Percentiles rank a stretch among this genome's conserved stretches.
phyloP scores from a whole-genome alignment of 768 basidiomycete genomes.

The Inosperma sp. region DNA sequence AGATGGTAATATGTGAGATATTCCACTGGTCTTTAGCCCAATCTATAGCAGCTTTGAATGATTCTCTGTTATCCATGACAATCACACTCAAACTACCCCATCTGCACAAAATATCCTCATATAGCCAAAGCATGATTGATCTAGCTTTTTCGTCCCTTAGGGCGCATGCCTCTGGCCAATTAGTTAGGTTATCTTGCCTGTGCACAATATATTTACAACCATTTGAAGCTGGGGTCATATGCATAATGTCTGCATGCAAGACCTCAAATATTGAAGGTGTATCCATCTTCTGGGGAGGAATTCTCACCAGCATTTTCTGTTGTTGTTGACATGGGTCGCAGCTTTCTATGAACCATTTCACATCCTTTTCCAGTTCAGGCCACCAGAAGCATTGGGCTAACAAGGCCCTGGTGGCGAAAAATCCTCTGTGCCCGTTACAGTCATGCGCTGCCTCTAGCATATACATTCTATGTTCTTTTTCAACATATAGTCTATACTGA shows the following conservation, averaged over 20 bases:
- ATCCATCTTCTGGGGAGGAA: constrained; percentile 5
- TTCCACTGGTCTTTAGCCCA: too few relatives aligned
- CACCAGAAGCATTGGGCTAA: constrained; percentile 15
- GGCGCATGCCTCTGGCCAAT: constrained; percentile 22
- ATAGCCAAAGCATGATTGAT: constrained; percentile 22
- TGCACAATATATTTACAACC: constrained; percentile 24
- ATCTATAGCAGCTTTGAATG: constrained; percentile 20
- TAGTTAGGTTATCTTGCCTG: constrained; percentile 15
- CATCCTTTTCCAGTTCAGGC: constrained; percentile 8
- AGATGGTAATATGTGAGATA: constrained; percentile 12
- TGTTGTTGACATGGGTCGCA: constrained; percentile 8
- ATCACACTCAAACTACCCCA: constrained; percentile 38
- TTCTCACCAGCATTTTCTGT: background rate
- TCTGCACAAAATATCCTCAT: constrained; percentile 29
- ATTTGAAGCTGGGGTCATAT: constrained; percentile 19
- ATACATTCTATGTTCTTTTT: constrained; percentile 13
- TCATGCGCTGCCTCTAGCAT: constrained; percentile 24
- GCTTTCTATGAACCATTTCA: background rate
- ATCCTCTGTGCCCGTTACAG: constrained; percentile 23
- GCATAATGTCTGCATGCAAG: constrained; percentile 22
- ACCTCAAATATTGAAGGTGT: constrained; percentile 23
- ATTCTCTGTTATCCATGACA: constrained; percentile 38
- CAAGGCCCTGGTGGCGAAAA: constrained; percentile 14
- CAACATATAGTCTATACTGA: constrained; percentile 19
- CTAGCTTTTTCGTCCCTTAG: constrained; percentile 18